Evolutionary conservation across 495 filamentous ascomycete species (phyloP), one percentile per base, ranked within the genome.

Genomic region (Podospora appendiculata): DNA sequence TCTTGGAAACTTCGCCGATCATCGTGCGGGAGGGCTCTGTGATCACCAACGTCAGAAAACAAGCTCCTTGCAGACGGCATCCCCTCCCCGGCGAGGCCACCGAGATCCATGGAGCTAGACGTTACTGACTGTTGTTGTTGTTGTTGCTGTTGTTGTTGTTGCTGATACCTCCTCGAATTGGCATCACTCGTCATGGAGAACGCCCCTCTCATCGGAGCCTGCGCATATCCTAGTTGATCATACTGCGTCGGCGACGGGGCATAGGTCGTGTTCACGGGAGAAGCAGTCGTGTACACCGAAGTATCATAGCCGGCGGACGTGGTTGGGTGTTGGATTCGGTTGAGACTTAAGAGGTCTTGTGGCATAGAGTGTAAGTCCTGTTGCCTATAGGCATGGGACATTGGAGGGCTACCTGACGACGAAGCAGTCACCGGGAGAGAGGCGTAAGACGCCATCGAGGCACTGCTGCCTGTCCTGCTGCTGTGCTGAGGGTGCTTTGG

Each of bases 121-220:
- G 76, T 72, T 75, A 88, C 87, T 87, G 83, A 95, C 87, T 89
- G 83, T 70, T 95, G 88, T 5, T 25, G 25, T 25, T 25, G 88
- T 5, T 25, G 25, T 25, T 25, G 25, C 25, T 25, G 25, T 25
- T 25, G 25, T 5, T 25, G 25, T 5, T 25, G 25, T 5, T 25
- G 25, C 49, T 91, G 94, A 60, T 90, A 85, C 65, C 90, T 85
- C 68, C 92, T 84, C 52, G 75, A 68, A 63, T 79, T 78, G 49
- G 88, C 82, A 59, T 79, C 76, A 40, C 79, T 70, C 44, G 76
- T 73, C 67, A 81, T 62, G 67, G 76, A 48, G 72, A 77, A 71
- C 62, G 77, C 64, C 65, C 77, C 63, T 70, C 81, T 70, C 80
- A 90, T 70, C 48, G 82, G 84, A 13, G 81, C 81, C 48, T 77